These are phyloP conservation scores for Cutaneotrichosporon cyanovorans DNA, from an alignment of 1,284 basidiomycete species.

Conservation along the genomic window DNA sequence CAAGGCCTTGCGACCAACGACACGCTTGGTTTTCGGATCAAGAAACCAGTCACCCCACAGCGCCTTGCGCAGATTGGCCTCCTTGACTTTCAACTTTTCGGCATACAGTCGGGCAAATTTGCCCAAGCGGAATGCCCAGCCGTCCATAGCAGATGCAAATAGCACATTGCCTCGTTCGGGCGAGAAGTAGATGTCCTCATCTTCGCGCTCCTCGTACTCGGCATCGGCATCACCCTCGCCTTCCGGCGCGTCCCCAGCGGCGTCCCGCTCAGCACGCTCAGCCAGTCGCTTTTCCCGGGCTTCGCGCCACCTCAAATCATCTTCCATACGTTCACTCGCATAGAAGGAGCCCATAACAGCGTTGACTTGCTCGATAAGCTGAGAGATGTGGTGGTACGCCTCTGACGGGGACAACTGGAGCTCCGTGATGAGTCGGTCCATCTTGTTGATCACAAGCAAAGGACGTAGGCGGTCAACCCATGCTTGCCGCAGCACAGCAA, in stretches of 20 bases:
- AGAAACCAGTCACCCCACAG: conserved; percentile 98
- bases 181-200: conserved; percentile 96
- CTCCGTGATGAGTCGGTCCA: conserved; percentile 91
- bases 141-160: conserved; percentile 92
- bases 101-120: conserved; percentile 92
- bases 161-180: conserved; percentile 94
- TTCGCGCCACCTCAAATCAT: conserved; percentile 89
- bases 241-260: conserved; percentile 33
- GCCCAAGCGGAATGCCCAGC: conserved; percentile 93
- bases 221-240: conserved; percentile 46
- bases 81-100: conserved; percentile 83
- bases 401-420: conserved; percentile 85
- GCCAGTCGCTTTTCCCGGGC: conserved; percentile 75
- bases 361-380: conserved; percentile 95
- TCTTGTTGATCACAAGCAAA: conserved; percentile 93
- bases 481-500: conserved; percentile 88
- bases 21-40: conserved; percentile 90
- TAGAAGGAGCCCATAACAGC: conserved; percentile 97
- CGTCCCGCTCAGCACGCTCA: conserved; percentile 56
- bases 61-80: conserved; percentile 74
- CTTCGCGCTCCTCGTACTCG: conserved; percentile 82
- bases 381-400: conserved; percentile 87
- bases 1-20: conserved; percentile 85
- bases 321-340: conserved; percentile 92
- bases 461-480: conserved; percentile 86